Conservation (phyloP, 2,329 filamentous ascomycete species). For the Ophiocordyceps camponoti-leonardi region DNA sequence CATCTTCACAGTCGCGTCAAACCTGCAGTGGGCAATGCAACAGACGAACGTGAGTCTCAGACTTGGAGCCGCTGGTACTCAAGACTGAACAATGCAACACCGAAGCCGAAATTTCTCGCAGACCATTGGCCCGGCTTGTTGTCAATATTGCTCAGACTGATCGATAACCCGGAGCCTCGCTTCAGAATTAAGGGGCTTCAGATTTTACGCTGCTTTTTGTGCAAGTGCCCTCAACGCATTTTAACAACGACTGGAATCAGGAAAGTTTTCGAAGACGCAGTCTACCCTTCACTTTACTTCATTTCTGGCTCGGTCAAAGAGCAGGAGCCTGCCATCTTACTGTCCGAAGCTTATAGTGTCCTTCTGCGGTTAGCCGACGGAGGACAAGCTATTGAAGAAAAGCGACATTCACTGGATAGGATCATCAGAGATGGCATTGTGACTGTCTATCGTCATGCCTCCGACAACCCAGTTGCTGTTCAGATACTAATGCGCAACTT, state of each 20-base stretch:
- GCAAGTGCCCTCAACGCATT: conserved; percentile 30
- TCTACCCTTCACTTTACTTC: conserved; percentile 57
- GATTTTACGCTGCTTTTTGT: conserved; percentile 36
- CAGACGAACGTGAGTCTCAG: not conserved
- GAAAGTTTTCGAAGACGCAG: conserved; percentile 48
- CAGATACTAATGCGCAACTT: conserved; percentile 36
- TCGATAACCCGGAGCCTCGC: conserved; percentile 41
- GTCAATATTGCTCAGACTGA: conserved; percentile 50
- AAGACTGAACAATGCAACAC: not conserved
- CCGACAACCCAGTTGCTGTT: conserved; percentile 39
- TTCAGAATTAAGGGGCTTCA: conserved; percentile 39
- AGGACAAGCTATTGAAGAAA: conserved; percentile 7
- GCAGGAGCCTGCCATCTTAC: conserved; percentile 45
- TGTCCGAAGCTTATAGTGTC: conserved; percentile 48
- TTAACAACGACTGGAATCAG: conserved; percentile 47
- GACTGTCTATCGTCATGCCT: conserved; percentile 36
- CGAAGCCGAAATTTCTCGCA: conserved; percentile 3
- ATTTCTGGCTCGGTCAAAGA: conserved; percentile 65
- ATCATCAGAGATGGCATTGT: conserved; percentile 39
- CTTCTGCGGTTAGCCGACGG: conserved; percentile 37
- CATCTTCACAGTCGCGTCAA: not conserved
- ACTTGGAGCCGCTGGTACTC: not conserved
- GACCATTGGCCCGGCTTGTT: conserved; percentile 49
- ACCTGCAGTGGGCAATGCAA: not conserved
- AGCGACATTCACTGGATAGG: conserved; percentile 29